Evolutionary conservation across 2,329 filamentous ascomycete genomes (phyloP).

Genomic region (Diplodia sapinea): DNA sequence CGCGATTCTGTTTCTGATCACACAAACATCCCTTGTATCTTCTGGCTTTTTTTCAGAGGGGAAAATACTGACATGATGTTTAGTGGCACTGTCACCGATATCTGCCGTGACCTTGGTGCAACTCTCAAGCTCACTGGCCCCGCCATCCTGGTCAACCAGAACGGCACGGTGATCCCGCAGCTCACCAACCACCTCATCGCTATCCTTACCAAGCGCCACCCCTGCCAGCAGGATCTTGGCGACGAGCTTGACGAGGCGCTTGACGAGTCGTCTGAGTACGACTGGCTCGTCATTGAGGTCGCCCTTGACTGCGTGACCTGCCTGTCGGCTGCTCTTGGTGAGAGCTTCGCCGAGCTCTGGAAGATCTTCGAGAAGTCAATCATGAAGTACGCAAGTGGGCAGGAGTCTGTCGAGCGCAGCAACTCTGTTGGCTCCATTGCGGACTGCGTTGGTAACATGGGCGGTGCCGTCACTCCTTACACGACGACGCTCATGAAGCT

Average conservation of each 20-base stretch:
- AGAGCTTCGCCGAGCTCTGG: slow-evolving; percentile 85
- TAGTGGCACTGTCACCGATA: slow-evolving; percentile 88
- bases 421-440: slow-evolving; percentile 91
- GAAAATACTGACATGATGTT: slow-evolving; percentile 24
- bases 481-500: slow-evolving; percentile 78
- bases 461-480: slow-evolving; percentile 77
- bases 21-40: slow-evolving; percentile 46
- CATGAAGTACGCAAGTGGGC: slow-evolving; percentile 83
- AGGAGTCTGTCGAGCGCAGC: slow-evolving; percentile 84
- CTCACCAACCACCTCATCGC: slow-evolving; percentile 75
- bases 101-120: slow-evolving; percentile 90
- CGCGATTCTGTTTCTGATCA: slow-evolving; percentile 68
- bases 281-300: slow-evolving; percentile 96
- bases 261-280: slow-evolving; percentile 87
- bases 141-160: slow-evolving; percentile 75
- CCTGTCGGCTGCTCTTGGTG: slow-evolving; percentile 79
- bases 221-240: slow-evolving; percentile 88
- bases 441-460: slow-evolving; percentile 87
- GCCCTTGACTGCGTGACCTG: slow-evolving; percentile 89
- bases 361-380: slow-evolving; percentile 95
- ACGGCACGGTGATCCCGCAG: slow-evolving; percentile 69
- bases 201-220: slow-evolving; percentile 87
- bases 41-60: background rate
- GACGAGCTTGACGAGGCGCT: slow-evolving; percentile 72
- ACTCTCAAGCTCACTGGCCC: slow-evolving; percentile 91